Evolutionary conservation across 1,139 yeast species (phyloP).

Genomic region (Taiozyma sp.): DNA sequence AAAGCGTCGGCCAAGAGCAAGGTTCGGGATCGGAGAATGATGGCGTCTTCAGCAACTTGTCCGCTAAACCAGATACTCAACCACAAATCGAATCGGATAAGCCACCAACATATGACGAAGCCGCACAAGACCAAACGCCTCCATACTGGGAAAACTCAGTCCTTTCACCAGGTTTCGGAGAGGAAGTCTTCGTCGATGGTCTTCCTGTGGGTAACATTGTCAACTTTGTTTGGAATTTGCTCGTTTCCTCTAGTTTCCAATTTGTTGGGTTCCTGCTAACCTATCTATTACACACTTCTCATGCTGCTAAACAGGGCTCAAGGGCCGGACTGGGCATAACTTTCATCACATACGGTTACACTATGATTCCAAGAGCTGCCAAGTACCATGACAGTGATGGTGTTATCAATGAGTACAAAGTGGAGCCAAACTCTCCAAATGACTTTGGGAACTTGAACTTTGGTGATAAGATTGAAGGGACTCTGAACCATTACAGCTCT

Average conservation of each 20-base stretch:
- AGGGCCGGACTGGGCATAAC: conserved; percentile 90
- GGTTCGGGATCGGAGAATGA: conserved; percentile 60
- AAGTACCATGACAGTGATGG: conserved; percentile 25
- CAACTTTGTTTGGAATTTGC: conserved; percentile 83
- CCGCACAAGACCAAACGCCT: conserved; percentile 91
- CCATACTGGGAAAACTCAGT: conserved; percentile 96
- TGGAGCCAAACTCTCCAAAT: conserved; percentile 53
- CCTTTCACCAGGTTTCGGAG: conserved; percentile 73
- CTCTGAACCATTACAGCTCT: conserved; percentile 43
- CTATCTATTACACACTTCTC: conserved; percentile 88
- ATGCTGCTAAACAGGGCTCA: conserved; percentile 95
- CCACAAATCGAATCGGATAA: conserved; percentile 39
- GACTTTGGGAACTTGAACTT: conserved; percentile 25
- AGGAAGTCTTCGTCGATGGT: conserved; percentile 92
- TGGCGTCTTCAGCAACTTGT: conserved; percentile 88
- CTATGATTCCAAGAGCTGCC: conserved; percentile 46
- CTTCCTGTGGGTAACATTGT: conserved; percentile 93
- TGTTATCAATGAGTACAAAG: conserved; percentile 29
- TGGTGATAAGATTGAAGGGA: conserved; percentile 34
- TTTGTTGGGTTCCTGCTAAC: conserved; percentile 90
- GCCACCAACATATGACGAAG: conserved; percentile 96
- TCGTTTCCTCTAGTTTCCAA: conserved; percentile 87
- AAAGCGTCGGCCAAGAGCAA: not conserved
- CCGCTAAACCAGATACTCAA: conserved; percentile 69
- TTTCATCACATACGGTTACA: conserved; percentile 69